These are phyloP conservation scores for Symbiodinium natans DNA, from an alignment of 73 alveolate genomes.

Conservation along the genomic window DNA sequence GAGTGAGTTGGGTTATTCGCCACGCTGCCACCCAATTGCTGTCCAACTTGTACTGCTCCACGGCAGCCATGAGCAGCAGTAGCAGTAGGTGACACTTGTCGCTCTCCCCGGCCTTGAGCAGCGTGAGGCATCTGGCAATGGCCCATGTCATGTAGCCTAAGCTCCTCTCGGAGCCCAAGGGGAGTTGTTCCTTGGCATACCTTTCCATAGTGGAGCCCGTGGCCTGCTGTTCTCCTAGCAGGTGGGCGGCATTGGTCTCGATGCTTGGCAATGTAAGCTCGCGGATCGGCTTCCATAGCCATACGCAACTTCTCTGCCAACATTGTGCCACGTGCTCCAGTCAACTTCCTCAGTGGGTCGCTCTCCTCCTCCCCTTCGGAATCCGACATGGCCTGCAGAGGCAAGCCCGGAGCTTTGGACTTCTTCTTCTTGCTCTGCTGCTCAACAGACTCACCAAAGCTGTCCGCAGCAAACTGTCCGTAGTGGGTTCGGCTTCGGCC, in stretches of 20 bases:
- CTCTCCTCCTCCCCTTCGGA: conserved; percentile 2
- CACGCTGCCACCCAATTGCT: not conserved
- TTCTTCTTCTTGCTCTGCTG: not conserved
- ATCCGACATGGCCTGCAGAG: not conserved
- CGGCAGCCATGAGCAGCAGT: not conserved
- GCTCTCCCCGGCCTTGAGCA: not conserved
- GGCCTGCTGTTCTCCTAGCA: not conserved
- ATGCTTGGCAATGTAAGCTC: not conserved
- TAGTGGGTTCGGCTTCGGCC: not conserved
- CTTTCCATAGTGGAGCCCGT: not conserved
- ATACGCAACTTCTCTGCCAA: not conserved
- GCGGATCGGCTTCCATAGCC: not conserved
- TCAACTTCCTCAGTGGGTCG: not conserved
- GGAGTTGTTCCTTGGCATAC: not conserved
- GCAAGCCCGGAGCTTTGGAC: not conserved
- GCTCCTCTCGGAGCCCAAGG: not conserved
- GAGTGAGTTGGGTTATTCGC: not conserved
- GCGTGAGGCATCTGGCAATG: not conserved
- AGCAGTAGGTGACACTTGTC: not conserved
- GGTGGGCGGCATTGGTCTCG: not conserved
- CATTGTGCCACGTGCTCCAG: conserved; percentile 9
- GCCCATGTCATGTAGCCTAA: not conserved
- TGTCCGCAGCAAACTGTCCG: not conserved
- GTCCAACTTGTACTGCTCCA: not conserved
- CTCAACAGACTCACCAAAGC: not conserved